Conservation (phyloP, 75 land plant species). For the Azolla pinnata region DNA sequence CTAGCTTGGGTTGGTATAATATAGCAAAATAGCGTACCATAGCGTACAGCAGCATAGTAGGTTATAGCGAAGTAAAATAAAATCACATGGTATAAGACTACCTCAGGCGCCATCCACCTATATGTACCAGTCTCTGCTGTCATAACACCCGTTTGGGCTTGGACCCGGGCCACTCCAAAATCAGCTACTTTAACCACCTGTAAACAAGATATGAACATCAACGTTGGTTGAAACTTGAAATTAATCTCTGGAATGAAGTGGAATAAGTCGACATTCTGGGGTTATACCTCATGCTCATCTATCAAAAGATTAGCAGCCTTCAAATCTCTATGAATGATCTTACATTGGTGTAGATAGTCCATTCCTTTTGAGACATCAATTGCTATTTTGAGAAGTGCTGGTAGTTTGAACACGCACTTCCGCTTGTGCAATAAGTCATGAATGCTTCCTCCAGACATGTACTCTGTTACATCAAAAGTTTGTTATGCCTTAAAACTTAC, state of each 20-base stretch:
- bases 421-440: constrained; percentile 93
- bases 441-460: constrained; percentile 92
- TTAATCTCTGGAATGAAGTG: background rate
- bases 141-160: constrained; percentile 95
- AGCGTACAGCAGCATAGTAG: too few relatives aligned
- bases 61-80: too few relatives aligned
- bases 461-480: constrained; percentile 43
- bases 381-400: constrained; percentile 71
- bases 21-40: too few relatives aligned
- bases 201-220: background rate
- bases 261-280: too few relatives aligned
- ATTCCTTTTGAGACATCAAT: constrained; percentile 97
- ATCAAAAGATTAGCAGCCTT: constrained; percentile 54
- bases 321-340: constrained; percentile 37
- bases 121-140: constrained; percentile 98
- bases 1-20: too few relatives aligned
- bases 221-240: background rate
- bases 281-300: constrained; percentile 96
- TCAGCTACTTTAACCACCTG: constrained; percentile 97
- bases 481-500: background rate
- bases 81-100: too few relatives aligned
- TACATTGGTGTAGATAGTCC: constrained; percentile 94
- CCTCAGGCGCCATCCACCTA: constrained; percentile 99
- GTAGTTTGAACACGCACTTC: constrained; percentile 71
- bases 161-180: constrained; percentile 94